phyloP scores from a whole-genome alignment of 73 alveolate genomes.

The Paramecium sonneborni region DNA sequence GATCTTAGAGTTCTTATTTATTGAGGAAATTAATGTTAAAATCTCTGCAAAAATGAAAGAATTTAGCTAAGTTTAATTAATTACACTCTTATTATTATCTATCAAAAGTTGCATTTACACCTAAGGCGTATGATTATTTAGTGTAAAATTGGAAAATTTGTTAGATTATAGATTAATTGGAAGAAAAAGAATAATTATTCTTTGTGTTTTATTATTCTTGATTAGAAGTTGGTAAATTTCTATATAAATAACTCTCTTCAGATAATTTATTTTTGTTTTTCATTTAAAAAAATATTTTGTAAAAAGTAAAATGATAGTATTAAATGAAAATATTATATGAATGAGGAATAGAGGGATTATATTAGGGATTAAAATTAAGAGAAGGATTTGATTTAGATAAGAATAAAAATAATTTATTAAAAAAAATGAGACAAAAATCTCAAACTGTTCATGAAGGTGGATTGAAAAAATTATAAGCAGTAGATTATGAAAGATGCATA shows the following conservation, averaged over 20 bases:
- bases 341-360: neutral
- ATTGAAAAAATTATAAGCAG: neutral
- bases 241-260: neutral
- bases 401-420: neutral
- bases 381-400: neutral
- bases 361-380: neutral
- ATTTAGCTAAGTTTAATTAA: neutral
- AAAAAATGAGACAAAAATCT: slow-evolving; percentile 36
- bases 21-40: neutral
- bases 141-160: neutral
- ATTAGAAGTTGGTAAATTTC: neutral
- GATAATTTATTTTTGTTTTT: neutral
- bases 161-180: neutral
- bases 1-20: neutral
- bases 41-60: slow-evolving; percentile 2
- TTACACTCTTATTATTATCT: neutral
- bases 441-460: neutral
- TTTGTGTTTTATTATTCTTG: neutral
- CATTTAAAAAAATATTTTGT: neutral
- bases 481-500: neutral
- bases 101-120: slow-evolving; percentile 21
- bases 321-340: neutral
- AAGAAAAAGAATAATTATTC: neutral
- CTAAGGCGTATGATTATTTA: neutral
- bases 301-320: neutral